A percentile compares a stretch with the other conserved stretches of the same genome.
phyloP scores from a whole-genome alignment of 306 rosid genomes.

The Cicer yamashitae region DNA sequence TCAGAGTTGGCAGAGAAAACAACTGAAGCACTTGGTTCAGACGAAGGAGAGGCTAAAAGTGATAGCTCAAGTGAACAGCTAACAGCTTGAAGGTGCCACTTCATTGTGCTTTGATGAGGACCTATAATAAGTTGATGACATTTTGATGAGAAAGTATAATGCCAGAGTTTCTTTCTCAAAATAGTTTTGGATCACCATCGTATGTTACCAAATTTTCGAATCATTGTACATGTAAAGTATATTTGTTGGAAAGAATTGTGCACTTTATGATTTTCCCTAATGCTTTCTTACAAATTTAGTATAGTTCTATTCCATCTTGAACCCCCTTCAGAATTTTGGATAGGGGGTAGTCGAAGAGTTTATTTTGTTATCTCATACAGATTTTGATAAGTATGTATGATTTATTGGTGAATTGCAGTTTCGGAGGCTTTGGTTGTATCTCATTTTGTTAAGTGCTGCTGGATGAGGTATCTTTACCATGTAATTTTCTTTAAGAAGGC shows the following conservation, averaged over 20 bases:
- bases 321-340: constrained; percentile 28
- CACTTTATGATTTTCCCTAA: constrained; percentile 37
- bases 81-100: constrained; percentile 45
- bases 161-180: constrained; percentile 19
- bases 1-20: constrained; percentile 40
- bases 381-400: constrained; percentile 13
- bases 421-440: not conserved
- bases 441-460: not conserved
- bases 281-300: not conserved
- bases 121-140: constrained; percentile 33
- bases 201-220: constrained; percentile 11
- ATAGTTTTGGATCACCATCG: constrained; percentile 37
- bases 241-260: constrained; percentile 40
- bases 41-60: constrained; percentile 45
- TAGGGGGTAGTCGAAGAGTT: not conserved
- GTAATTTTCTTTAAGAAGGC: not conserved
- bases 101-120: constrained; percentile 12
- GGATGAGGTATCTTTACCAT: not conserved
- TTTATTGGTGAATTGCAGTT: constrained; percentile 19
- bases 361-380: constrained; percentile 8
- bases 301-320: constrained; percentile 3
- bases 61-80: constrained; percentile 52
- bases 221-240: constrained; percentile 43
- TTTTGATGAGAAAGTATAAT: constrained; percentile 30
- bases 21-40: constrained; percentile 39